Percentiles rank a stretch among this genome's conserved stretches.
phyloP scores from a whole-genome alignment of 2,329 filamentous ascomycete genomes.

The Aspergillus amoenus region DNA sequence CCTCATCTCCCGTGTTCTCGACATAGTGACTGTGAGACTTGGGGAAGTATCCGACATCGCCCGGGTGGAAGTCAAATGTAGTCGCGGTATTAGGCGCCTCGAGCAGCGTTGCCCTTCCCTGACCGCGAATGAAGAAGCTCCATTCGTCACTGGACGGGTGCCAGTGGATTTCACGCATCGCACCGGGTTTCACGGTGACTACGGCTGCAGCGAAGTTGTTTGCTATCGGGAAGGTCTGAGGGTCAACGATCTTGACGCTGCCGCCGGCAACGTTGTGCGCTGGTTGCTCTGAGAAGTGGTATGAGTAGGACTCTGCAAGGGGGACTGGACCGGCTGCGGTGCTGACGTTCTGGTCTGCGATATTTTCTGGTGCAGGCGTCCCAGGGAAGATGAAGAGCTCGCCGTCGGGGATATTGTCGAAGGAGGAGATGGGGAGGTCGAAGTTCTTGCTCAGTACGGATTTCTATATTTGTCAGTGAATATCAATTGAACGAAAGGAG shows the following conservation, averaged over 20 bases:
- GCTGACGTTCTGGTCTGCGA: conserved; percentile 64
- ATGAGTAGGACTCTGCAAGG: conserved; percentile 64
- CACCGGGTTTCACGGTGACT: conserved; percentile 68
- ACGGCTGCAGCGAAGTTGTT: conserved; percentile 72
- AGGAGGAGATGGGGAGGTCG: conserved; percentile 47
- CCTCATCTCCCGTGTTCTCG: conserved; percentile 72
- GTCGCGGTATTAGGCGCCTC: conserved; percentile 66
- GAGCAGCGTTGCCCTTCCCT: conserved; percentile 73
- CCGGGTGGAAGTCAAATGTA: conserved; percentile 73
- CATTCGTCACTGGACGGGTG: conserved; percentile 77
- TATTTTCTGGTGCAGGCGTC: conserved; percentile 59
- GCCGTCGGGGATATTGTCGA: conserved; percentile 63
- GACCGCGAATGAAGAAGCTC: conserved; percentile 74
- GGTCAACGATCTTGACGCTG: conserved; percentile 71
- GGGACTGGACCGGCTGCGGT: conserved; percentile 64
- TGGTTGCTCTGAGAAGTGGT: conserved; percentile 69
- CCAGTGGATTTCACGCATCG: conserved; percentile 79
- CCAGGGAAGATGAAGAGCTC: conserved; percentile 80
- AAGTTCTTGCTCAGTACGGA: conserved; percentile 58
- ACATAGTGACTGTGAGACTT: conserved; percentile 78
- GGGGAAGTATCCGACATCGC: conserved; percentile 76
- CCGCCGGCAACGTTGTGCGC: conserved; percentile 68
- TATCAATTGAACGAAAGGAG: not conserved
- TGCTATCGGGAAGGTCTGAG: conserved; percentile 72
- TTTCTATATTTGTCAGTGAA: conserved; percentile 28